phyloP scores from a whole-genome alignment of 2,329 filamentous ascomycete genomes.

The Xylariaceae sp. region DNA sequence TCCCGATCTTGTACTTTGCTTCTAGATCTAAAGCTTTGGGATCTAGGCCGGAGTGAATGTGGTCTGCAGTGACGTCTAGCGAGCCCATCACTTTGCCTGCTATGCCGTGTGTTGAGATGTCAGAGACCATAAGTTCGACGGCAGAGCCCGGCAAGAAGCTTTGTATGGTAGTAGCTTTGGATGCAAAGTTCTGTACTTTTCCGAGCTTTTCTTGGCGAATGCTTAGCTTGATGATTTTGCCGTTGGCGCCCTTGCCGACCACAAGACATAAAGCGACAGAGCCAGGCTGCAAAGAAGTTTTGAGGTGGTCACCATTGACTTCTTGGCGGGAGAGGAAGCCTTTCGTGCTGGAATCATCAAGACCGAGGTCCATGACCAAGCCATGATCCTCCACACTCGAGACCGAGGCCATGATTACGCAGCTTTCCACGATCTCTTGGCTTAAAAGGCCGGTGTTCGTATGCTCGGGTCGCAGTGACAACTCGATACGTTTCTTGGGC shows the following conservation, averaged over 20 bases:
- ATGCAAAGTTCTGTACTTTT: slow-evolving; percentile 61
- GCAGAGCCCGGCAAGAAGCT: slow-evolving; percentile 89
- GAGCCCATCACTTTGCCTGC: slow-evolving; percentile 88
- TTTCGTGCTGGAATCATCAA: slow-evolving; percentile 63
- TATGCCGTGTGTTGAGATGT: slow-evolving; percentile 70
- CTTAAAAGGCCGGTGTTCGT: slow-evolving; percentile 72
- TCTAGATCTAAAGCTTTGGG: slow-evolving; percentile 66
- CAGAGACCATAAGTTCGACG: slow-evolving; percentile 77
- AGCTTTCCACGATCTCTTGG: slow-evolving; percentile 70
- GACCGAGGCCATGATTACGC: slow-evolving; percentile 82
- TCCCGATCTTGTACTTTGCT: slow-evolving; percentile 75
- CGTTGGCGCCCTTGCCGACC: slow-evolving; percentile 67
- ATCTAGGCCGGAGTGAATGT: slow-evolving; percentile 80
- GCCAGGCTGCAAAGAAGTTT: slow-evolving; percentile 72
- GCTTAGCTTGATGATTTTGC: slow-evolving; percentile 83
- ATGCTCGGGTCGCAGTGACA: slow-evolving; percentile 75
- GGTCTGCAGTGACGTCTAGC: slow-evolving; percentile 83
- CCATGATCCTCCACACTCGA: slow-evolving; percentile 94
- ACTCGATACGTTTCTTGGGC: slow-evolving; percentile 76
- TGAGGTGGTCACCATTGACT: slow-evolving; percentile 61
- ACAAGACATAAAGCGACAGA: slow-evolving; percentile 81
- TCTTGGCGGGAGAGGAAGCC: slow-evolving; percentile 87
- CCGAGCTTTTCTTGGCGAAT: slow-evolving; percentile 67
- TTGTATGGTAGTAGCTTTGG: slow-evolving; percentile 80
- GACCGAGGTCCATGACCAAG: slow-evolving; percentile 84